phyloP scores from a whole-genome alignment of 2,329 filamentous ascomycete genomes.

The Colletotrichum sp. region DNA sequence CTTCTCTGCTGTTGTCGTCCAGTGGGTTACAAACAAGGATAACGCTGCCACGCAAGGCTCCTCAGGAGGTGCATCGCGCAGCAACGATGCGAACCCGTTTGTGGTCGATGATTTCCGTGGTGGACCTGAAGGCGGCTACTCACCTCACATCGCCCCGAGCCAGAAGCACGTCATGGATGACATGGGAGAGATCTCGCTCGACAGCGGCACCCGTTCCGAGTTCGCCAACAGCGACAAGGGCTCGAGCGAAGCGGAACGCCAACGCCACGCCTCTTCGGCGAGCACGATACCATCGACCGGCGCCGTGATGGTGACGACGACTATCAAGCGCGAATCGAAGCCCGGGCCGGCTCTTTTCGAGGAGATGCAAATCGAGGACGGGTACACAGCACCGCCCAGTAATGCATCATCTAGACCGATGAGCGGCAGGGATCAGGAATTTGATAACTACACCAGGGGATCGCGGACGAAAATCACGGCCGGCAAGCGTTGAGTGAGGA shows the following conservation, averaged over 20 bases:
- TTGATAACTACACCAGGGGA: not conserved
- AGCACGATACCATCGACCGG: not conserved
- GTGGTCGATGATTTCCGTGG: not conserved
- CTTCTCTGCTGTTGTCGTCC: constrained; percentile 65
- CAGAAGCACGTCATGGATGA: constrained; percentile 29
- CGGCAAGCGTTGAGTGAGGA: not conserved
- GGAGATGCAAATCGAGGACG: constrained; percentile 3
- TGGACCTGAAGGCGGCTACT: not conserved
- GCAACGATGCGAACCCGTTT: not conserved
- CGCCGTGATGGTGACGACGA: constrained; percentile 41
- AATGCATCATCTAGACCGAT: not conserved
- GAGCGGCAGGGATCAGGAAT: not conserved
- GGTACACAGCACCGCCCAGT: not conserved
- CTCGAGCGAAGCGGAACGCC: not conserved
- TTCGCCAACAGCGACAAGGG: constrained; percentile 2
- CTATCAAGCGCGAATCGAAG: constrained; percentile 39
- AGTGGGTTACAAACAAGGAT: constrained; percentile 62
- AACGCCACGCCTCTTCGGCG: not conserved
- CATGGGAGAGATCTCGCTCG: constrained; percentile 25
- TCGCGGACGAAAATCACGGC: constrained; percentile 4
- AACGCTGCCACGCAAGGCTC: constrained; percentile 33
- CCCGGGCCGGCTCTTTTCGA: constrained; percentile 14
- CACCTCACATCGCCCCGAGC: constrained; percentile 21
- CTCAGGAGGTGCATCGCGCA: not conserved
- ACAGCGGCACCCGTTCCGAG: not conserved